A percentile compares a stretch with the other conserved stretches of the same genome.
Conservation (phyloP, 164 flowering plant genomes). For the Vitis rotundifolia region DNA sequence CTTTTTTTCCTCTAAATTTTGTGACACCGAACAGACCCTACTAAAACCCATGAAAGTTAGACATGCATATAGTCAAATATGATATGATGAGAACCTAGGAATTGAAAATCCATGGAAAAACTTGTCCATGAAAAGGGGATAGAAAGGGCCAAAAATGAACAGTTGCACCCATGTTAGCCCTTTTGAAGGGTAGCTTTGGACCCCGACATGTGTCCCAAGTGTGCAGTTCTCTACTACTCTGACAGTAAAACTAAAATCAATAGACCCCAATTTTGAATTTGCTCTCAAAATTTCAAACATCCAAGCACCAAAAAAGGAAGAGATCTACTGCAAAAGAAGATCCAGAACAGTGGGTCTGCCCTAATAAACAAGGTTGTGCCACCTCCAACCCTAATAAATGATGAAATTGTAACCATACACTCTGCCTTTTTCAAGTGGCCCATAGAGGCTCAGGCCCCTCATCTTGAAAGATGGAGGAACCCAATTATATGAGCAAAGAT, state of each 20-base stretch:
- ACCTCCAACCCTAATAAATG: slow-evolving; percentile 15
- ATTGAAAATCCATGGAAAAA: too few species aligned
- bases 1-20: too few species aligned
- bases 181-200: neutral
- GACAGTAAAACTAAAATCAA: neutral
- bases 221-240: neutral
- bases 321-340: neutral
- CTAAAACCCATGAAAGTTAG: too few species aligned
- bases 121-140: too few species aligned
- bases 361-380: neutral
- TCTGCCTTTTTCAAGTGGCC: neutral
- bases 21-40: too few species aligned
- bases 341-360: neutral
- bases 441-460: neutral
- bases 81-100: too few species aligned
- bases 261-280: neutral
- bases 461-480: neutral
- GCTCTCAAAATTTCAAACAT: neutral
- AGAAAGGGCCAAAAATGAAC: neutral
- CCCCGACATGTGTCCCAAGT: neutral
- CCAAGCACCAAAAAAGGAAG: neutral
- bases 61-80: too few species aligned
- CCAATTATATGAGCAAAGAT: neutral
- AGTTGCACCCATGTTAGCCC: neutral
- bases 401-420: slow-evolving; percentile 4